These are phyloP conservation scores for Lepiota venenata DNA, from an alignment of 768 basidiomycete species.

Conservation along the genomic window DNA sequence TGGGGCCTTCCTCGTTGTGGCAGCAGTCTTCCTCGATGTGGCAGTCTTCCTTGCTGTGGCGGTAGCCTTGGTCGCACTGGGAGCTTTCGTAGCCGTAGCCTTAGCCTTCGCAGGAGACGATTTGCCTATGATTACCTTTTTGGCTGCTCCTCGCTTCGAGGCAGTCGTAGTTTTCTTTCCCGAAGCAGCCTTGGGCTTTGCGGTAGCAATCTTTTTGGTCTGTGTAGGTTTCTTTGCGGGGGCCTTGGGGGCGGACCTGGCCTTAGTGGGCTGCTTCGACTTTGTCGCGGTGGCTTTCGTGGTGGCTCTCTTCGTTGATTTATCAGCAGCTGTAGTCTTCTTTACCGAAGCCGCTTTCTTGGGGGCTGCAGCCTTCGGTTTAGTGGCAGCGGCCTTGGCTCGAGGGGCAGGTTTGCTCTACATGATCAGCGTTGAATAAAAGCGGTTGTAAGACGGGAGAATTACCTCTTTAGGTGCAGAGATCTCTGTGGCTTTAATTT, in stretches of 20 bases:
- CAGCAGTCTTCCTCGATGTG: constrained; percentile 31
- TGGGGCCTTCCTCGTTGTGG: constrained; percentile 32
- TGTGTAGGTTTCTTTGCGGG: constrained; percentile 28
- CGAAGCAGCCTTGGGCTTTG: constrained; percentile 33
- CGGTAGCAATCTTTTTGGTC: constrained; percentile 33
- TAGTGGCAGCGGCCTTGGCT: constrained; percentile 23
- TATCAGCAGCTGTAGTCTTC: constrained; percentile 24
- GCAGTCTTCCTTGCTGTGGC: constrained; percentile 32
- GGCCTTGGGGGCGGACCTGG: constrained; percentile 26
- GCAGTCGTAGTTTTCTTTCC: constrained; percentile 34
- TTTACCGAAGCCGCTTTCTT: constrained; percentile 17
- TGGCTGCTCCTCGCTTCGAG: constrained; percentile 34
- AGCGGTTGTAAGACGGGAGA: constrained; percentile 9
- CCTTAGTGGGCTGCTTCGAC: constrained; percentile 21
- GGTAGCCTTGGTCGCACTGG: constrained; percentile 26
- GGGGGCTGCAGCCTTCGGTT: constrained; percentile 17
- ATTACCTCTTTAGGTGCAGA: constrained; percentile 39
- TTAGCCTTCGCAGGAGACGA: constrained; percentile 41
- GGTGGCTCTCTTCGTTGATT: constrained; percentile 22
- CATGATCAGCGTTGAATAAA: constrained; percentile 11
- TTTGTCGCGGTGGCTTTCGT: constrained; percentile 23
- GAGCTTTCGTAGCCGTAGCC: constrained; percentile 34
- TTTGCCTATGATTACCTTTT: constrained; percentile 41
- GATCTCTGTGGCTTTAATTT: constrained; percentile 35
- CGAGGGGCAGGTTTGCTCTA: constrained; percentile 40